Evolutionary conservation across 768 basidiomycete genomes (phyloP), one percentile per base, ranked within the genome.

Genomic region (Podaxis sp.): DNA sequence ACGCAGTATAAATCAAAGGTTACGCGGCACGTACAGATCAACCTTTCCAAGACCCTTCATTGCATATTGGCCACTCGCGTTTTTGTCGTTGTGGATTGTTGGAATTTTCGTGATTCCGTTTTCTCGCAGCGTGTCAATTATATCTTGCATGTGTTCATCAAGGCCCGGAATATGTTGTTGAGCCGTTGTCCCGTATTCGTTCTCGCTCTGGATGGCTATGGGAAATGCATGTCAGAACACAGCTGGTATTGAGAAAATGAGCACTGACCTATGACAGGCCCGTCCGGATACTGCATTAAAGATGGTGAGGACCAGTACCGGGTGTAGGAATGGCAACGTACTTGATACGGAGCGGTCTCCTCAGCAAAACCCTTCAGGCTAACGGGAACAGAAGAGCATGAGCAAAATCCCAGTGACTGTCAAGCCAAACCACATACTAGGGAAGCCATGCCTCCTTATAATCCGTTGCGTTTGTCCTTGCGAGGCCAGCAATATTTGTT

Each of bases 391-490:
- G 51, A 46, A 12, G 9, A 38, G 15, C 33, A 44, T 46, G 11
- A 38, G 39, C 46, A 30, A 57, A 24, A 28, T 51, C 1, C 19
- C 3, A 7, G 49, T 11, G 22, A 22, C 22, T 17, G 12, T 60
- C 57, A 19, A 36, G 24, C 0, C 7, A 26, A 46, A 46, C 5
- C 6, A 65, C 70, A n/a, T 51, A 77, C 75, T 75, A 76, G 3
- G 76, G 74, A 11, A 76, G 72, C 86, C 89, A 90, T 0, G 86
- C 80, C 11, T 73, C 78, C 7, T 73, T 73, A 70, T 83, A 89
- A 63, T 84, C 81, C 1, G 82, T 82, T 3, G 81, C 80, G 64
- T 87, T 87, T 19, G 87, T 89, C 24, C 88, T 80, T 2, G 88
- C 80, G 48, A 80, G 73, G n/a, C 83, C 84, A 3, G 80, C 71